These are phyloP conservation scores for Colletotrichum somersetense DNA, from an alignment of 2,329 filamentous ascomycete species.

Conservation along the genomic window DNA sequence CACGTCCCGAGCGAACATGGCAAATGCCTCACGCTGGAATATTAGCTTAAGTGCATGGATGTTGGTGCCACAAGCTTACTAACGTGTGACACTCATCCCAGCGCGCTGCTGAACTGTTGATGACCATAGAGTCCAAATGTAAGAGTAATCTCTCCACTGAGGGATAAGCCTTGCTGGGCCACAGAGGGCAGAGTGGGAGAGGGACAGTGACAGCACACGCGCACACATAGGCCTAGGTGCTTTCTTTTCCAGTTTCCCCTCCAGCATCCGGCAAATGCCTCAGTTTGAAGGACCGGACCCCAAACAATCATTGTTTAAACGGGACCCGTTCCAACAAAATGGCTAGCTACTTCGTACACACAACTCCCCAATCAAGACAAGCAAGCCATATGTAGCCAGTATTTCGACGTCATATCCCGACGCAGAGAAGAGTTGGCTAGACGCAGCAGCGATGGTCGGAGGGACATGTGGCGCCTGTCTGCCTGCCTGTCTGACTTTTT, in stretches of 20 bases:
- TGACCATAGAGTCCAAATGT: neutral
- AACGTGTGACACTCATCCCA: neutral
- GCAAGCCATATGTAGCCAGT: constrained; percentile 12
- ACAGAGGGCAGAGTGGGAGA: constrained; percentile 1
- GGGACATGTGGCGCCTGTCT: constrained; percentile 35
- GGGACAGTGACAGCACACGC: neutral
- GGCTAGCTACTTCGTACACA: neutral
- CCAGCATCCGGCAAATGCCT: neutral
- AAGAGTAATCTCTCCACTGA: constrained; percentile 20
- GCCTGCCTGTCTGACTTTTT: constrained; percentile 32
- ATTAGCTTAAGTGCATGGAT: neutral
- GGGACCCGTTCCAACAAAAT: neutral
- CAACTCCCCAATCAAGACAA: constrained; percentile 18
- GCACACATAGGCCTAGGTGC: constrained; percentile 1
- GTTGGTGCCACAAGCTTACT: constrained; percentile 22
- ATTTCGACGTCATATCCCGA: constrained; percentile 38
- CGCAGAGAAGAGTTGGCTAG: constrained; percentile 20
- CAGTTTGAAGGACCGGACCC: constrained; percentile 6
- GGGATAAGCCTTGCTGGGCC: constrained; percentile 25
- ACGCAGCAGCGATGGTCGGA: constrained; percentile 23
- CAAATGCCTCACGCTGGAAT: constrained; percentile 20
- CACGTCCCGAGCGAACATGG: neutral
- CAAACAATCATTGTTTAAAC: neutral
- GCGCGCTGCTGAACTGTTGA: neutral
- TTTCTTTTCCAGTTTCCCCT: constrained; percentile 11